phyloP scores from a whole-genome alignment of 139 green algal genomes.

The Trebouxia sp. region DNA sequence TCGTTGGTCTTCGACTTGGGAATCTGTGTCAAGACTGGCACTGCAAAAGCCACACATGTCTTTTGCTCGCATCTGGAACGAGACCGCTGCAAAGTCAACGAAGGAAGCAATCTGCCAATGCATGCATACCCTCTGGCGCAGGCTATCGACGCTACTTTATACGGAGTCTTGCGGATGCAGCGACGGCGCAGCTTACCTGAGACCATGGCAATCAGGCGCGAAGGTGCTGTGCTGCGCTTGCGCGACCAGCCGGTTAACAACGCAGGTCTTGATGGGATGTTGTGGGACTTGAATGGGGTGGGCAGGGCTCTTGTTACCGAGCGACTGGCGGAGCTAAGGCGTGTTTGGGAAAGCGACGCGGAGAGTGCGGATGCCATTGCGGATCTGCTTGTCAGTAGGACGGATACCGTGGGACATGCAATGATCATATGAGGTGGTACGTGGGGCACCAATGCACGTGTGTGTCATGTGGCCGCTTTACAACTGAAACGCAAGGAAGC shows the following conservation, averaged over 20 bases:
- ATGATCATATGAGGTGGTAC: background rate
- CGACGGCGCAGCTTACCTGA: slow-evolving; percentile 6
- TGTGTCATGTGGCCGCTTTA: too few species aligned
- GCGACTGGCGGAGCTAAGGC: background rate
- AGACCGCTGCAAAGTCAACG: background rate
- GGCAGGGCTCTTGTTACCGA: slow-evolving; percentile 1
- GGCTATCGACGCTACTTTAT: background rate
- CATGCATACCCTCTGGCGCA: background rate
- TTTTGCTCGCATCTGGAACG: too few species aligned
- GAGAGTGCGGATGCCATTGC: background rate
- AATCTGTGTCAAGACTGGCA: slow-evolving; percentile 2
- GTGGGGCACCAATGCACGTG: background rate
- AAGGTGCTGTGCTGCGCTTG: slow-evolving; percentile 9
- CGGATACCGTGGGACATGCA: background rate
- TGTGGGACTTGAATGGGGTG: background rate
- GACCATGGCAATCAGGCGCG: background rate
- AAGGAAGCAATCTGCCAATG: background rate
- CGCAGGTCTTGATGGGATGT: background rate
- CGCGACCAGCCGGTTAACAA: background rate
- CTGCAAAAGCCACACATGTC: background rate
- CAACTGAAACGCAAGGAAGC: too few species aligned
- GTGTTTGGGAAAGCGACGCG: background rate
- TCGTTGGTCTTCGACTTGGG: slow-evolving; percentile 20
- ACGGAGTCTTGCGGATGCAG: background rate
- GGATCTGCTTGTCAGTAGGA: background rate